Evolutionary conservation across 257 asterid genomes (phyloP).

Genomic region (Gentiana dahurica): DNA sequence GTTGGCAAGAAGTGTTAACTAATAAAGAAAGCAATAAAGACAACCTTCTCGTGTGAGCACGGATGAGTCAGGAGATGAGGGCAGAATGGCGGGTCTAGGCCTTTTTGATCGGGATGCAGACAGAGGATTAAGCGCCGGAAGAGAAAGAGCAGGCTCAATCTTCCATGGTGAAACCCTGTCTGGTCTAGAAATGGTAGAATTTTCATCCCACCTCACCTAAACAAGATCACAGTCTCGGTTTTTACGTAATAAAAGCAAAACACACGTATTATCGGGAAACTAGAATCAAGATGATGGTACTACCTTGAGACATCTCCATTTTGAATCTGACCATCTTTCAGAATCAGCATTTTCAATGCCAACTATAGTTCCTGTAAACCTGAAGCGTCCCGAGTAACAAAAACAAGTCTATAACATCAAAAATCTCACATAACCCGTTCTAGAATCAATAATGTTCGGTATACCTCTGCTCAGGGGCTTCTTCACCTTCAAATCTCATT

Average conservation of each 20-base stretch:
- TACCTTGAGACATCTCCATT: conserved; percentile 97
- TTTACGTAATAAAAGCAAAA: not conserved
- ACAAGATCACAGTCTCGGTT: conserved; percentile 5
- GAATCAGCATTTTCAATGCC: conserved; percentile 78
- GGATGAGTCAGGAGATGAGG: conserved; percentile 75
- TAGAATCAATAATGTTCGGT: not conserved
- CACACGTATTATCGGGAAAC: not conserved
- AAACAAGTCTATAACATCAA: not conserved
- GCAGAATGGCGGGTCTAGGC: conserved; percentile 57
- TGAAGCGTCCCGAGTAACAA: conserved; percentile 7
- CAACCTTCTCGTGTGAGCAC: conserved; percentile 81
- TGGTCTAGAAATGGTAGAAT: conserved; percentile 72
- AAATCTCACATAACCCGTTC: not conserved
- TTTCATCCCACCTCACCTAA: conserved; percentile 97
- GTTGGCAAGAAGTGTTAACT: no score
- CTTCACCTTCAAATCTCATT: conserved; percentile 99
- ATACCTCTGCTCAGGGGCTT: conserved; percentile 98
- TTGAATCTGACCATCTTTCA: conserved; percentile 69
- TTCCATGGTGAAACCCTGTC: conserved; percentile 98
- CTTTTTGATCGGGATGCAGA: conserved; percentile 68
- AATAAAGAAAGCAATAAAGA: not conserved
- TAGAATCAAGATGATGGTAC: conserved; percentile 1
- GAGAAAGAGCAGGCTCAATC: conserved; percentile 79
- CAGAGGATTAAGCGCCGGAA: conserved; percentile 78
- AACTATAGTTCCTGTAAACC: conserved; percentile 91